Evolutionary conservation across 2,329 filamentous ascomycete species (phyloP), one percentile per base, ranked within the genome.

Genomic region (Tolypocladium cylindrosporum): DNA sequence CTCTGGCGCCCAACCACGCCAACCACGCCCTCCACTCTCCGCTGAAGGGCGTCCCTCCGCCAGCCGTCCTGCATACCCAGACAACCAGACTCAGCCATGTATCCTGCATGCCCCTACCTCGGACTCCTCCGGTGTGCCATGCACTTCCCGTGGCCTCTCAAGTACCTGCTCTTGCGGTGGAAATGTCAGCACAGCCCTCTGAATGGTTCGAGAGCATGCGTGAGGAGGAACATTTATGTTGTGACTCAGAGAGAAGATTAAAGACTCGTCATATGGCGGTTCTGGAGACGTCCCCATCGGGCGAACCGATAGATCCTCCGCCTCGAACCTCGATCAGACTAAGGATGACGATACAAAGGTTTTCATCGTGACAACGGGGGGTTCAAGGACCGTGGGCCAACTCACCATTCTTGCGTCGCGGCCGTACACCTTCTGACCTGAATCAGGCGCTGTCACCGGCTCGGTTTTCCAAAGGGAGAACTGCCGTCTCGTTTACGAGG

Each of bases 301-400:
- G 61, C 58, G 50, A 62, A 62, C 65, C 64, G 57, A 64, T 71
- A 64, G 65, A 60, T 74, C 72, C 54, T 74, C 61, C 64, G 62
- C 62, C 66, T 62, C 62, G 62, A 65, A 62, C 62, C 63, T 62
- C 60, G 69, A 73, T 95, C 86, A 82, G 91, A 79, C 90, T 95
- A 95, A 95, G 91, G 91, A 96, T 95, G 91, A 95, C 90, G 88
- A 91, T 92, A 91, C 81, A 76, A 82, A 75, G 73, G 72, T 79
- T 91, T 85, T 94, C 91, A 93, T 95, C 91, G 93, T 88, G 60
- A 57, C 56, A 59, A 54, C 55, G 31, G 24, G 41, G 24, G 11
- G 36, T 4, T 4, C 24, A 41, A 42, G 7, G 21, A 73, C 60
- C 34, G 69, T 62, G 71, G 69, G 27, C 71, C 66, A 42, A 61